Conservation (phyloP, 805 yeast genomes). For the Kodamaea restingae region DNA sequence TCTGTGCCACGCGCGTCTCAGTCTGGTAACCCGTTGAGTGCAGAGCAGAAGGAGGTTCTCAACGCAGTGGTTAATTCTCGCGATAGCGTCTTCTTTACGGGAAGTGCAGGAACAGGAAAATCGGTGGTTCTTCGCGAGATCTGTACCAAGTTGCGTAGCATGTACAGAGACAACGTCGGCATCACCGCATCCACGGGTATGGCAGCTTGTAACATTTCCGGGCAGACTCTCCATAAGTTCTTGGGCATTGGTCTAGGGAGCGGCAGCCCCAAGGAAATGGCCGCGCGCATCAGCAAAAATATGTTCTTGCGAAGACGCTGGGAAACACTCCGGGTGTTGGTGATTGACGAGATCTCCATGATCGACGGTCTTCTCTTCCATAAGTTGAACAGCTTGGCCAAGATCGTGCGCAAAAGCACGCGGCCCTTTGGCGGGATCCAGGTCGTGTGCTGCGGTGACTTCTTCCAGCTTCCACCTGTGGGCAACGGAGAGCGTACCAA, state of each 20-base stretch:
- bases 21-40: slow-evolving; percentile 16
- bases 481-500: slow-evolving; percentile 24
- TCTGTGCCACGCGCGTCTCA: too few species aligned
- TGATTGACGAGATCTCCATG: slow-evolving; percentile 95
- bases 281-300: slow-evolving; percentile 46
- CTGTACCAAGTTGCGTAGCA: slow-evolving; percentile 35
- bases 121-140: slow-evolving; percentile 64
- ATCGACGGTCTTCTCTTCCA: slow-evolving; percentile 75
- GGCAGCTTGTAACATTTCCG: slow-evolving; percentile 93
- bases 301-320: slow-evolving; percentile 49
- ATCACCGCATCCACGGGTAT: slow-evolving; percentile 95
- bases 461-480: slow-evolving; percentile 94
- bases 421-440: slow-evolving; percentile 94
- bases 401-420: slow-evolving; percentile 45
- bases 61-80: slow-evolving; percentile 48
- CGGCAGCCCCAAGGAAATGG: slow-evolving; percentile 44
- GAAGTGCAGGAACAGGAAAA: slow-evolving; percentile 88
- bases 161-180: slow-evolving; percentile 55
- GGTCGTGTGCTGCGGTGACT: slow-evolving; percentile 87
- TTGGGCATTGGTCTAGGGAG: slow-evolving; percentile 82
- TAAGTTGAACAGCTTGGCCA: slow-evolving; percentile 69
- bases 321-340: slow-evolving; percentile 63
- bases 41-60: slow-evolving; percentile 47
- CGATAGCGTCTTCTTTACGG: slow-evolving; percentile 66
- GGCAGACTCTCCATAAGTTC: slow-evolving; percentile 80